Conservation (phyloP, 768 basidiomycete genomes). For the Lactarius sanguifluus region DNA sequence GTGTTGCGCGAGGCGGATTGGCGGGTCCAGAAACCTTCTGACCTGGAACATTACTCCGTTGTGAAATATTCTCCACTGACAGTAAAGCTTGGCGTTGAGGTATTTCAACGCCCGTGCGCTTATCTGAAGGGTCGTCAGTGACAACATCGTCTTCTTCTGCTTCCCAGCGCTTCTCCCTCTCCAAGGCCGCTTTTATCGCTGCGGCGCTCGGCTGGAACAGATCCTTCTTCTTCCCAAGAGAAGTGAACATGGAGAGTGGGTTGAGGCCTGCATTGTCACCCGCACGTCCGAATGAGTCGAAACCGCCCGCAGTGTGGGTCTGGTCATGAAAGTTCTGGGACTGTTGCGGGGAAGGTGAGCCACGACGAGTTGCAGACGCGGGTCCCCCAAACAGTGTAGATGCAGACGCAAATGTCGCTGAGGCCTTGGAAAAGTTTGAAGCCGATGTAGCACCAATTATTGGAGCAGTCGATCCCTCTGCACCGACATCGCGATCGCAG, state of each 20-base stretch:
- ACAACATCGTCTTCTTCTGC: conserved; percentile 14
- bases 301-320: neutral
- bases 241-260: conserved; percentile 15
- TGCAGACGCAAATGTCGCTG: conserved; percentile 10
- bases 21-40: neutral
- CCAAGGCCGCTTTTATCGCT: conserved; percentile 17
- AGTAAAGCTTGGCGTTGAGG: conserved; percentile 6
- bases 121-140: neutral
- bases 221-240: conserved; percentile 21
- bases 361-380: conserved; percentile 1
- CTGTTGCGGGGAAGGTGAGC: neutral
- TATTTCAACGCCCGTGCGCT: neutral
- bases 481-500: neutral
- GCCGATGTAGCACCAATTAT: conserved; percentile 17
- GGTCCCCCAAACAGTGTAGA: conserved; percentile 6
- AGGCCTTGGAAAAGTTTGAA: conserved; percentile 11
- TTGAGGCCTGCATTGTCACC: neutral
- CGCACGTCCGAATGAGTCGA: neutral
- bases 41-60: neutral
- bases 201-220: conserved; percentile 19
- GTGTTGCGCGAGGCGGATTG: neutral
- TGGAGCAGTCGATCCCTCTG: neutral
- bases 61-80: conserved; percentile 12
- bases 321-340: neutral
- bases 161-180: conserved; percentile 23